Evolutionary conservation across 352 stramenopile genomes (phyloP).

Genomic region (Globisporangium splendens): DNA sequence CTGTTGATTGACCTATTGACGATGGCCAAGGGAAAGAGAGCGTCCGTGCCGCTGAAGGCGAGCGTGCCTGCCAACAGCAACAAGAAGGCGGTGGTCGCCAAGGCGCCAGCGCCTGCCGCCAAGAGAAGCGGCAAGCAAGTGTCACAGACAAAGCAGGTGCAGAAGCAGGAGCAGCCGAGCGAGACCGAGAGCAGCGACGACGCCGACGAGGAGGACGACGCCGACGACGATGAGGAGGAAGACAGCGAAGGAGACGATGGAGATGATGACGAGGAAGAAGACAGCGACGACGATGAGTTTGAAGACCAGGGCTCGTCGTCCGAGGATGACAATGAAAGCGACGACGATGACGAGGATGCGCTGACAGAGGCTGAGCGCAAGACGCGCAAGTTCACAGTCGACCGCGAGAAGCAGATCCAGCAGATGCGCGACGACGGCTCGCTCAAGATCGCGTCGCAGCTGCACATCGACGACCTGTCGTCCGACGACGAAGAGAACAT

Average conservation of each 20-base stretch:
- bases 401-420: constrained; percentile 74
- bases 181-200: constrained; percentile 22
- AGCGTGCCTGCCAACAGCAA: constrained; percentile 17
- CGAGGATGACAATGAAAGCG: constrained; percentile 57
- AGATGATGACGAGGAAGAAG: constrained; percentile 42
- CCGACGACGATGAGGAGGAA: constrained; percentile 47
- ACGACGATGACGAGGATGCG: constrained; percentile 66
- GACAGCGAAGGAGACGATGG: constrained; percentile 57
- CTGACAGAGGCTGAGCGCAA: constrained; percentile 82
- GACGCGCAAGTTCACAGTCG: constrained; percentile 63
- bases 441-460: constrained; percentile 75
- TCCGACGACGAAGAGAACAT: constrained; percentile 96
- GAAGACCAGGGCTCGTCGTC: constrained; percentile 86
- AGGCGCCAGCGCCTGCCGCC: neutral
- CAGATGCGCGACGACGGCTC: constrained; percentile 84
- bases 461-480: constrained; percentile 98
- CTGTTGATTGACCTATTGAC: neutral
- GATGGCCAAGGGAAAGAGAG: constrained; percentile 17
- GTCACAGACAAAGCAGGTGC: constrained; percentile 13
- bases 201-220: constrained; percentile 22
- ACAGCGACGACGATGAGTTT: constrained; percentile 65
- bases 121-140: constrained; percentile 1
- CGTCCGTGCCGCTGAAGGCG: constrained; percentile 18
- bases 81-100: constrained; percentile 16
- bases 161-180: constrained; percentile 19